Percentiles rank a stretch among this genome's conserved stretches.
phyloP scores from a whole-genome alignment of 257 asterid genomes.

The Petunia secreta region DNA sequence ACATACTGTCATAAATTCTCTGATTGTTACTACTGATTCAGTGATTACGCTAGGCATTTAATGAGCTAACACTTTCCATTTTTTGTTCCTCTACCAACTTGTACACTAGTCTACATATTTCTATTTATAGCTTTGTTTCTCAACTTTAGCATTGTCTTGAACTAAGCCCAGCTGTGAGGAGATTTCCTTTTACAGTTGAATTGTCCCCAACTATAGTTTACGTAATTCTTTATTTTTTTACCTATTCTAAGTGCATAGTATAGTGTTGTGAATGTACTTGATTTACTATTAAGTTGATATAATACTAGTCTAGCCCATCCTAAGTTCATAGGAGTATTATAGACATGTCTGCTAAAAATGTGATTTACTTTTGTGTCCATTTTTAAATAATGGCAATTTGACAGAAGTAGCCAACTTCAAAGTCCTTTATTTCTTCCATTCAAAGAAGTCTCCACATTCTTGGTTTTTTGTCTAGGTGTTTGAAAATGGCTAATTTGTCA shows the following conservation, averaged over 20 bases:
- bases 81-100: background rate
- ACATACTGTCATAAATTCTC: background rate
- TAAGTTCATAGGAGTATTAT: no score
- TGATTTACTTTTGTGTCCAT: background rate
- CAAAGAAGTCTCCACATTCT: background rate
- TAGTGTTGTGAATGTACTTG: background rate
- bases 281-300: no score
- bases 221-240: no score
- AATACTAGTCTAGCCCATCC: no score
- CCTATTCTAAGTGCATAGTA: background rate
- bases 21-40: background rate
- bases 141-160: background rate
- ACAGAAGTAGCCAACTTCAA: background rate
- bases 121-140: background rate
- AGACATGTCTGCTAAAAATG: background rate
- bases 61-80: background rate
- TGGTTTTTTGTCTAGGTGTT: background rate
- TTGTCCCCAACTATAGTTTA: background rate
- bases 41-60: background rate
- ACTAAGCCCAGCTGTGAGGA: background rate
- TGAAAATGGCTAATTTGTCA: slow-evolving; percentile 3
- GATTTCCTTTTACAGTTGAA: background rate
- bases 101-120: background rate
- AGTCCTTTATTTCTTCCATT: background rate
- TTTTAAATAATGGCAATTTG: no score